A percentile compares a stretch with the other conserved stretches of the same genome.
Evolutionary conservation across 805 yeast species (phyloP).

Genomic region (Yarrowia sp.): DNA sequence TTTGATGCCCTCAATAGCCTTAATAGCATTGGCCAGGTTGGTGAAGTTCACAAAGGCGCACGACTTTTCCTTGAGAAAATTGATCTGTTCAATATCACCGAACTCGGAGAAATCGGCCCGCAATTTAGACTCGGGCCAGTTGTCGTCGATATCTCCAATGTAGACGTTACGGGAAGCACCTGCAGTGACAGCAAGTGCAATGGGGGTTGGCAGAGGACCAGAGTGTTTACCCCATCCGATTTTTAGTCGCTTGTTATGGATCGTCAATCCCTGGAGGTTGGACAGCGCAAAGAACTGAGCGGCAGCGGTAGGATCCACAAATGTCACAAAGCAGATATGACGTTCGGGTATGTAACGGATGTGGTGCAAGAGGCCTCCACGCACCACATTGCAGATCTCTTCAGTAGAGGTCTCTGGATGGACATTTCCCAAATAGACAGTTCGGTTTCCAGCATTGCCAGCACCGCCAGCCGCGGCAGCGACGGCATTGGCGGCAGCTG

Average conservation of each 20-base stretch:
- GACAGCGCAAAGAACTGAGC: slow-evolving; percentile 97
- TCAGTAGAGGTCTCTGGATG: slow-evolving; percentile 88
- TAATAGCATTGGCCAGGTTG: slow-evolving; percentile 86
- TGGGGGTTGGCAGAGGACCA: slow-evolving; percentile 86
- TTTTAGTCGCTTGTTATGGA: slow-evolving; percentile 84
- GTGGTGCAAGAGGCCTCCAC: slow-evolving; percentile 91
- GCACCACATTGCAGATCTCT: slow-evolving; percentile 93
- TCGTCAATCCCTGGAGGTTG: slow-evolving; percentile 84
- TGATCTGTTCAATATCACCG: slow-evolving; percentile 96
- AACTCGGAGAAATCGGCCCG: slow-evolving; percentile 76
- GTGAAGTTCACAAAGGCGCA: slow-evolving; percentile 94
- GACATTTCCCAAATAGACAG: slow-evolving; percentile 87
- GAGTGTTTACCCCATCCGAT: slow-evolving; percentile 99
- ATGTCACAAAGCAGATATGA: slow-evolving; percentile 92
- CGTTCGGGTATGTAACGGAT: slow-evolving; percentile 81
- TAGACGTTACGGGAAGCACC: slow-evolving; percentile 96
- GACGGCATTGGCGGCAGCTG: slow-evolving; percentile 97
- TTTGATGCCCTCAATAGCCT: slow-evolving; percentile 90
- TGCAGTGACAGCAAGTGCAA: slow-evolving; percentile 86
- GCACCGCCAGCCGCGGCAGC: slow-evolving; percentile 96
- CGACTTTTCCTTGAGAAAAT: slow-evolving; percentile 78
- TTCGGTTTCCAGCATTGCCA: slow-evolving; percentile 88
- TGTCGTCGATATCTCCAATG: slow-evolving; percentile 70
- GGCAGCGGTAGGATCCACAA: slow-evolving; percentile 95
- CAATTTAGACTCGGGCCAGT: slow-evolving; percentile 61